Evolutionary conservation across 2,329 filamentous ascomycete species (phyloP).

Genomic region (Aureobasidium vineae): DNA sequence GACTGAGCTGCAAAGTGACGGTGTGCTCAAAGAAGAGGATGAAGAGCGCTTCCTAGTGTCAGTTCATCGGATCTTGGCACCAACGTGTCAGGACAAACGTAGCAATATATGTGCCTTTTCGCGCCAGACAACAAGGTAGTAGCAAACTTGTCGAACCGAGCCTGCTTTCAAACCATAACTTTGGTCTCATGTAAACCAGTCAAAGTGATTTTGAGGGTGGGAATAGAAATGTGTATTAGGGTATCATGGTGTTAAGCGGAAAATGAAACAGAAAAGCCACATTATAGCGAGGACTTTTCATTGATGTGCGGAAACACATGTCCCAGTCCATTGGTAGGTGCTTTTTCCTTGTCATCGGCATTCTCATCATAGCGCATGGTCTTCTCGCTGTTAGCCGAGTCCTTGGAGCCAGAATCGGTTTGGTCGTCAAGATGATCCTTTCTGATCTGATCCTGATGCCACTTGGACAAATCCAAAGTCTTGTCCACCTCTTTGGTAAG

Average conservation of each 20-base stretch:
- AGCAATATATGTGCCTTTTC: too few species aligned
- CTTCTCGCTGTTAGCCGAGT: constrained; percentile 4
- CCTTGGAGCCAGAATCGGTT: neutral
- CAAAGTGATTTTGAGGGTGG: neutral
- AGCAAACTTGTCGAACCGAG: too few species aligned
- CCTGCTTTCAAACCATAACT: too few species aligned
- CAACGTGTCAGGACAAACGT: too few species aligned
- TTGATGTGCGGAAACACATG: constrained; percentile 32
- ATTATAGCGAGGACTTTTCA: constrained; percentile 23
- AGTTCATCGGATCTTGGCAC: too few species aligned
- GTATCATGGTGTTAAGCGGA: neutral
- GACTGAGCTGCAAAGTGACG: too few species aligned
- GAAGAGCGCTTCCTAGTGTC: too few species aligned
- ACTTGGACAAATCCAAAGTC: constrained; percentile 51
- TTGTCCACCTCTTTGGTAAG: constrained; percentile 59
- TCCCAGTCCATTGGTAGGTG: constrained; percentile 12
- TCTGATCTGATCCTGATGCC: constrained; percentile 44
- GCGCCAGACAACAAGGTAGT: too few species aligned
- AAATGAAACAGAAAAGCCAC: neutral
- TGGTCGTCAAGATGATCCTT: constrained; percentile 26
- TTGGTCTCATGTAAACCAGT: too few species aligned
- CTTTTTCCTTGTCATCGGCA: constrained; percentile 15
- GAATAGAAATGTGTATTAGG: neutral
- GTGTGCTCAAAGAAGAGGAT: too few species aligned
- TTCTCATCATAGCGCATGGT: constrained; percentile 24